Percentiles rank a stretch among this genome's conserved stretches.
Evolutionary conservation across 73 alveolate genomes (phyloP).

Genomic region (Symbiodinium natans): DNA sequence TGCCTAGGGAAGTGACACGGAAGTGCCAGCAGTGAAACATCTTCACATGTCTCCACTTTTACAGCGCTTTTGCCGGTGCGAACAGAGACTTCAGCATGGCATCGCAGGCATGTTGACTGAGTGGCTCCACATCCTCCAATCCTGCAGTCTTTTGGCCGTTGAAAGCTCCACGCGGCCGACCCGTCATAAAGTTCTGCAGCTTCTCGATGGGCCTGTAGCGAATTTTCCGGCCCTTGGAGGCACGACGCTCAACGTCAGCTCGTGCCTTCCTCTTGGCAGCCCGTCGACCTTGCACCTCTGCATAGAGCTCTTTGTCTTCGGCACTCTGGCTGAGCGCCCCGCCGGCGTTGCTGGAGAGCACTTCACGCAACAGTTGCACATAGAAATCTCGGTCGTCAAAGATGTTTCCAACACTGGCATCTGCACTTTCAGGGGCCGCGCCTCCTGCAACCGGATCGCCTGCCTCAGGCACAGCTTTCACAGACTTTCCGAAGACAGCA

Average conservation of each 20-base stretch:
- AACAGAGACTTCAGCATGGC: constrained; percentile 70
- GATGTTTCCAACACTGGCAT: constrained; percentile 17
- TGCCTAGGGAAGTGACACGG: no score
- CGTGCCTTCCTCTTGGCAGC: constrained; percentile 90
- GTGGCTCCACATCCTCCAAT: constrained; percentile 34
- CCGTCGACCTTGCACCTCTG: constrained; percentile 69
- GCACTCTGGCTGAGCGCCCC: constrained; percentile 52
- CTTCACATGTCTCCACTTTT: background rate
- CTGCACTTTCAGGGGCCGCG: background rate
- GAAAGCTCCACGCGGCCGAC: background rate
- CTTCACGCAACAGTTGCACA: constrained; percentile 85
- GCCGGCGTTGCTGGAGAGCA: constrained; percentile 31
- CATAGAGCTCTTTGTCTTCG: constrained; percentile 48
- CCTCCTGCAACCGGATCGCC: background rate
- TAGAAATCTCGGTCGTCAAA: constrained; percentile 86
- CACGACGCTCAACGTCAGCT: constrained; percentile 97
- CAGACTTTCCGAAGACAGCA: constrained; percentile 10
- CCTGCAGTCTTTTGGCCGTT: background rate
- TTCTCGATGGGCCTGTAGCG: constrained; percentile 97
- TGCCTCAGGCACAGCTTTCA: background rate
- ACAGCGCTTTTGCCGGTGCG: constrained; percentile 43
- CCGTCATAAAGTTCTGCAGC: constrained; percentile 97
- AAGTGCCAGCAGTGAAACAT: background rate
- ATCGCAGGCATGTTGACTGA: constrained; percentile 55
- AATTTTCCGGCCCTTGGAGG: constrained; percentile 97